Conservation (phyloP, 345 rosid genomes). For the Moringa oleifera region DNA sequence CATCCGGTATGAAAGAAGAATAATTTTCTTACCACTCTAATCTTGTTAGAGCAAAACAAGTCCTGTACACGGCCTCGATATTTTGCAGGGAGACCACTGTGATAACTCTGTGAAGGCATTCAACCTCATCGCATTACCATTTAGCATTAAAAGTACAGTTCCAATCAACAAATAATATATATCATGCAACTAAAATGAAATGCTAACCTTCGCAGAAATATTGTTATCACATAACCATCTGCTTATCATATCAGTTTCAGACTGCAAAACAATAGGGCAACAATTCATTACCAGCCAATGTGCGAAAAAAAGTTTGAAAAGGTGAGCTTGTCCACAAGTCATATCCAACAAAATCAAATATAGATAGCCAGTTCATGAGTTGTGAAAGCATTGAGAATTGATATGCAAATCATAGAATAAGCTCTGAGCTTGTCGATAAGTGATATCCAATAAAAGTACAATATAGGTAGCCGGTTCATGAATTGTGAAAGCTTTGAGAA, state of each 20-base stretch:
- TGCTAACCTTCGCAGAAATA: conserved; percentile 71
- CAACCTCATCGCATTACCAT: conserved; percentile 22
- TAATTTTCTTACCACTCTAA: conserved; percentile 69
- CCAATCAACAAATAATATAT: conserved; percentile 8
- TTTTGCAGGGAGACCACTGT: conserved; percentile 75
- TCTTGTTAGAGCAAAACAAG: conserved; percentile 85
- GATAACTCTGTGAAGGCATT: conserved; percentile 61
- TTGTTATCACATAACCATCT: conserved; percentile 69
- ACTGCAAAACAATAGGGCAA: conserved; percentile 43
- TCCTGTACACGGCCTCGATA: conserved; percentile 77
- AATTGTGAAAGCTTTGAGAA: too few relatives aligned
- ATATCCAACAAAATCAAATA: neutral
- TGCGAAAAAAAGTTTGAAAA: neutral
- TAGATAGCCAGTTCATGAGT: neutral
- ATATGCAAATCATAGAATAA: conserved; percentile 8
- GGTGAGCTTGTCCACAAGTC: neutral
- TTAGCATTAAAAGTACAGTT: conserved; percentile 12
- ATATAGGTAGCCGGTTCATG: neutral
- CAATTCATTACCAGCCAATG: conserved; percentile 11
- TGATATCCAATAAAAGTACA: conserved; percentile 1
- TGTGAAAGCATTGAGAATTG: too few relatives aligned
- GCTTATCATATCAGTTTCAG: conserved; percentile 79
- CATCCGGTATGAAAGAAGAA: conserved; percentile 5
- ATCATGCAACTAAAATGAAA: conserved; percentile 4
- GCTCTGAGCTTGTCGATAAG: neutral